Base-by-base conservation (phyloP, 768 basidiomycete species). In the Collybia mongolica region DNA sequence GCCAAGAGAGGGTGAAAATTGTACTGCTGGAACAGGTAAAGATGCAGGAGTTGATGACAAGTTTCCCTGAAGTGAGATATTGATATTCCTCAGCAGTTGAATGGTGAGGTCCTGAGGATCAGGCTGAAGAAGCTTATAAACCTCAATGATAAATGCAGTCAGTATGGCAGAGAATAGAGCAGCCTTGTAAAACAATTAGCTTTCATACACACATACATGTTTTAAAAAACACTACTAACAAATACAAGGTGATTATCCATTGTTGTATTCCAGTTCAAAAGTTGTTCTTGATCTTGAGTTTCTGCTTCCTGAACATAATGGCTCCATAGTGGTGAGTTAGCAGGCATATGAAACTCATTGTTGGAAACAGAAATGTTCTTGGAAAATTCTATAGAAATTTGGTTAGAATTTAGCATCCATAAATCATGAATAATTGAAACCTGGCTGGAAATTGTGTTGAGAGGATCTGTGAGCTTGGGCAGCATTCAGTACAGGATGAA, bases 101-200 rank as follows among this genome's bases (percentile, higher is more conserved):
- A 56, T 51, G 17, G 55, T 56, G 17, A 43, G 26, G 40, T 53
- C 54, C 44, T 55, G 54, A 17, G 57, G 46, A 45, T 53, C 52
- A 11, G 52, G 52, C 12, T 46, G 26, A 17, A 59, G 49, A 18
- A 26, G 24, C 44, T 53, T 28, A 37, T 46, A 48, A 20, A 52
- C 48, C 7, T 50, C 46, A 41, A 53, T 44, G 11, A 51, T 41
- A 37, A 59, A 59, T n/a, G 57, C 46, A 38, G 54, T 52, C 14
- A 59, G 44, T 14, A 59, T 49, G 6, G 55, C 57, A 39, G 55
- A 59, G 35, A 59, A 59, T 24, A 59, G 36, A n/a, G 39, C 49
- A 15, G 57, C 54, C 57, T 58, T 18, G 17, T 36, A 41, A 35
- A 22, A 14, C 2, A 4, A 38, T 7, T 11, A 35, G 36, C 12